phyloP scores from a whole-genome alignment of 257 asterid genomes.

The Fraxinus quadrangulata region DNA sequence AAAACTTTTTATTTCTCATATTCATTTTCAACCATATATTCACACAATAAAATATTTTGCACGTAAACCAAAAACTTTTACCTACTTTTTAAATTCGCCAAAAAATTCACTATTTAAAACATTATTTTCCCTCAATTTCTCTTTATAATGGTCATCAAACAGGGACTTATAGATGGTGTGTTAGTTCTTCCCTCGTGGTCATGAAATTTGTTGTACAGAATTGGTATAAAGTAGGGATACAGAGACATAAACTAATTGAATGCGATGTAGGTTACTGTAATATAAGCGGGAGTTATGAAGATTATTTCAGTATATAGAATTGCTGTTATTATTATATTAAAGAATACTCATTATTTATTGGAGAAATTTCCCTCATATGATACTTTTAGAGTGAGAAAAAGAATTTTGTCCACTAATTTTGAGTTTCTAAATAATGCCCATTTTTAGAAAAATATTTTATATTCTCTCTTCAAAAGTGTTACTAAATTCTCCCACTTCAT shows the following conservation, averaged over 20 bases:
- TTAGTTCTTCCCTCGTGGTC: not conserved
- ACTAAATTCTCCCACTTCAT: not conserved
- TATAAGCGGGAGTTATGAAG: slow-evolving; percentile 1
- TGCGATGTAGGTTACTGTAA: not conserved
- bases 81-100: too few species aligned
- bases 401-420: not conserved
- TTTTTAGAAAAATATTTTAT: not conserved
- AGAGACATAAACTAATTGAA: not conserved
- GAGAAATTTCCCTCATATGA: not conserved
- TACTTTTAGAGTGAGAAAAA: not conserved
- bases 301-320: not conserved
- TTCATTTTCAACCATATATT: too few species aligned
- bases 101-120: too few species aligned
- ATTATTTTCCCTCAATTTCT: too few species aligned
- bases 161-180: not conserved
- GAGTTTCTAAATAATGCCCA: not conserved
- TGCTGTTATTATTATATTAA: not conserved
- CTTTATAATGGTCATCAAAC: too few species aligned
- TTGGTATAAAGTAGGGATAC: not conserved
- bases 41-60: too few species aligned
- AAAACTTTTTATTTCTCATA: too few species aligned
- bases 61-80: too few species aligned
- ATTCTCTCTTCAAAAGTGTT: not conserved
- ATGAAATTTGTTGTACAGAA: not conserved
- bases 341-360: not conserved